These are phyloP conservation scores for Colletotrichum chrysophilum DNA, from an alignment of 2,329 filamentous ascomycete species.

Conservation along the genomic window DNA sequence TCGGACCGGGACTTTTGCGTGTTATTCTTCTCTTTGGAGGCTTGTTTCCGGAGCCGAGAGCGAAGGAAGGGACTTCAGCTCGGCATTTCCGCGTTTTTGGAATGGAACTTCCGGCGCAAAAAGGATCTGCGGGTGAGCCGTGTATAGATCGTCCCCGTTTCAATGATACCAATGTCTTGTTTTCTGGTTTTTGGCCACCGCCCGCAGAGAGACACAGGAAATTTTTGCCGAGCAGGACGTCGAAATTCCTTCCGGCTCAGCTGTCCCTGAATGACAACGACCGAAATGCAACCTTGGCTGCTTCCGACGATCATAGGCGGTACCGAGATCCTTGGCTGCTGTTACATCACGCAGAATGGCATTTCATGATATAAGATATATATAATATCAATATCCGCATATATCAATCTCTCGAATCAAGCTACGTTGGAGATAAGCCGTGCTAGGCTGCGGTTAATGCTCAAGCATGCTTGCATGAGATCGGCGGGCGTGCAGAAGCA, in stretches of 20 bases:
- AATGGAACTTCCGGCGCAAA: background rate
- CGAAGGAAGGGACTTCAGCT: background rate
- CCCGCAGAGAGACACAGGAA: background rate
- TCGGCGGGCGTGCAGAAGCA: background rate
- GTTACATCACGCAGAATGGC: background rate
- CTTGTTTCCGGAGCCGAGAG: background rate
- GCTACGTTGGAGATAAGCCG: background rate
- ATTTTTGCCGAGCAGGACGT: background rate
- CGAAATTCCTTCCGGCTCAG: background rate
- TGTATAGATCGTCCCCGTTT: rapidly evolving
- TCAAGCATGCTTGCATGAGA: background rate
- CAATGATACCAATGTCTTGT: background rate
- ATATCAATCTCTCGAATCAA: background rate
- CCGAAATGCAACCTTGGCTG: background rate
- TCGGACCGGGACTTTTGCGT: background rate
- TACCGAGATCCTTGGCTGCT: background rate
- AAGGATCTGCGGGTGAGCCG: background rate
- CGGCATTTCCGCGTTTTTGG: background rate
- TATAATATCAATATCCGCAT: background rate
- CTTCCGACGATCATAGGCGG: background rate
- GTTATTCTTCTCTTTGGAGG: background rate
- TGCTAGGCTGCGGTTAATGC: background rate
- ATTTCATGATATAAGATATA: background rate
- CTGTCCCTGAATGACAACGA: background rate
- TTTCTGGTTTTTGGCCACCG: background rate